These are phyloP conservation scores for Ceraceosorus guamensis DNA, from an alignment of 1,284 basidiomycete genomes.

Conservation along the genomic window DNA sequence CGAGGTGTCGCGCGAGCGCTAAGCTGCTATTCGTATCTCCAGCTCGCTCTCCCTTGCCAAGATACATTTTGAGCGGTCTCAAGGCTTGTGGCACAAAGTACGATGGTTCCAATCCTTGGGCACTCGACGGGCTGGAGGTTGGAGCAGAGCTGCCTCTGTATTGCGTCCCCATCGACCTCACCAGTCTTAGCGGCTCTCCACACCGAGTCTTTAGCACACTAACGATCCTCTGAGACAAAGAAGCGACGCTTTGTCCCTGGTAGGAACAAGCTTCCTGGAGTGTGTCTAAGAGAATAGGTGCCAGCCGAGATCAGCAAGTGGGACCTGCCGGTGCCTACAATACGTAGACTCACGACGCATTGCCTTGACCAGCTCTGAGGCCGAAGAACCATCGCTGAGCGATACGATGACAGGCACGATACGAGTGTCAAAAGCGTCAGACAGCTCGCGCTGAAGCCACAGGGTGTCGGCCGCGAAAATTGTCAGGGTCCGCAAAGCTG, in stretches of 20 bases:
- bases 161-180: constrained; percentile 78
- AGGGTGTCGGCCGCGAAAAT: constrained; percentile 10
- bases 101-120: constrained; percentile 57
- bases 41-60: constrained; percentile 4
- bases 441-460: constrained; percentile 2
- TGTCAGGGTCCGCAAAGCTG: constrained; percentile 4
- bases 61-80: constrained; percentile 57
- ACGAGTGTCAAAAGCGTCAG: not conserved
- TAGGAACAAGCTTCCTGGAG: no score
- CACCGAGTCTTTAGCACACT: constrained; percentile 68
- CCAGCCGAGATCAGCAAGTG: no score
- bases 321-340: no score
- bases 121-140: not conserved
- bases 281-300: no score
- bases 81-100: constrained; percentile 75
- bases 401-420: not conserved
- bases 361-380: no score
- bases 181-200: constrained; percentile 74
- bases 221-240: not conserved
- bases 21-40: not conserved
- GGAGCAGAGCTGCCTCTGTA: constrained; percentile 53
- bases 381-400: no score
- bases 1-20: constrained; percentile 13
- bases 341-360: no score
- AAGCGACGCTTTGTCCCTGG: no score